Conservation (phyloP, 805 yeast genomes). For the Crinitomyces ghanaensis region DNA sequence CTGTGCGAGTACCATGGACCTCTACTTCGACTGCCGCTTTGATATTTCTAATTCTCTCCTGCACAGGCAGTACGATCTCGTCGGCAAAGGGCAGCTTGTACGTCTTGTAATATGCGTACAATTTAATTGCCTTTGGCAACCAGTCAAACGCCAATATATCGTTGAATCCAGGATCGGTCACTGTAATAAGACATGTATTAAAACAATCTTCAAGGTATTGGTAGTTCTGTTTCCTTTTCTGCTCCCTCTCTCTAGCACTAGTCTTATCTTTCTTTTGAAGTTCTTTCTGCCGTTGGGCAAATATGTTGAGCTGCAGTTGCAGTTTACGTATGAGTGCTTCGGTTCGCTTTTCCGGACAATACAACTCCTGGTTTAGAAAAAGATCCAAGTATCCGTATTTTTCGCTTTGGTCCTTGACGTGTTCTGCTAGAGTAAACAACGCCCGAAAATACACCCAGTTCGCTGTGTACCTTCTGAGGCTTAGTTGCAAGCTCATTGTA, state of each 20-base stretch:
- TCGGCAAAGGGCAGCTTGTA: background rate
- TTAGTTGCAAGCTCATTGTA: background rate
- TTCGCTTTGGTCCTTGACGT: slow-evolving; percentile 10
- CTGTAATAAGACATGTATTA: slow-evolving; percentile 20
- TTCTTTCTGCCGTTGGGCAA: slow-evolving; percentile 2
- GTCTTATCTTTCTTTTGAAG: slow-evolving; percentile 14
- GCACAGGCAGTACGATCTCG: background rate
- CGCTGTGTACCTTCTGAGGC: slow-evolving; percentile 12
- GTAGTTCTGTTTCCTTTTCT: slow-evolving; percentile 9
- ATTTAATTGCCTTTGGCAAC: slow-evolving; percentile 15
- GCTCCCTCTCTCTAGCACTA: background rate
- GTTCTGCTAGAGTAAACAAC: slow-evolving; percentile 13
- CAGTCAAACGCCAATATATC: slow-evolving; percentile 17
- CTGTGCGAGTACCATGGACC: background rate
- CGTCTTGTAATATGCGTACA: background rate
- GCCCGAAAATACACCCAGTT: slow-evolving; percentile 18
- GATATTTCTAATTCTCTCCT: background rate
- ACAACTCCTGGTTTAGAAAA: slow-evolving; percentile 14
- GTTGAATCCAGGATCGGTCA: slow-evolving; percentile 9
- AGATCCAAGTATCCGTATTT: slow-evolving; percentile 17
- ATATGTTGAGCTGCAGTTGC: slow-evolving; percentile 15
- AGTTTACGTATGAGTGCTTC: slow-evolving; percentile 17
- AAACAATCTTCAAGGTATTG: slow-evolving; percentile 18
- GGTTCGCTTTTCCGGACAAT: slow-evolving; percentile 14
- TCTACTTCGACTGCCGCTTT: background rate